Evolutionary conservation across 306 rosid species (phyloP).

Genomic region (Castanea sativa): DNA sequence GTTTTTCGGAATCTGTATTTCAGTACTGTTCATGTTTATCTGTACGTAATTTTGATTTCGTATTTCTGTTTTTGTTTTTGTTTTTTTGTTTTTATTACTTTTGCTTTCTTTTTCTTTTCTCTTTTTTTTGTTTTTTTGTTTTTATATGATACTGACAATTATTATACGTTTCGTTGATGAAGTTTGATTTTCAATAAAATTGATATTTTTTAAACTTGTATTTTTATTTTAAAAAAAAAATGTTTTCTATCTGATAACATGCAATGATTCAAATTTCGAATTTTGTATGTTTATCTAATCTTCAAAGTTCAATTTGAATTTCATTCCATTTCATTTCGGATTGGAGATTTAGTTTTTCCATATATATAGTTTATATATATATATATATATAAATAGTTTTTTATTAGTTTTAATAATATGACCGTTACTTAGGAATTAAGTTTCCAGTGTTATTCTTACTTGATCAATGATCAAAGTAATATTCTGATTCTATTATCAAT

Average conservation of each 20-base stretch:
- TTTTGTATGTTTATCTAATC: constrained; percentile 12
- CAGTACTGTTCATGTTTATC: not conserved
- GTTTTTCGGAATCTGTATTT: not conserved
- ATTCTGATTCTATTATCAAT: constrained; percentile 11
- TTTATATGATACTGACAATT: too few species aligned
- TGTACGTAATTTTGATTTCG: not conserved
- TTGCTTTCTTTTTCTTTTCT: not conserved
- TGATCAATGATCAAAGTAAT: constrained; percentile 9
- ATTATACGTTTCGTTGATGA: not conserved
- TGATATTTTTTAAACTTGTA: not conserved
- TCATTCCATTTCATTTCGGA: not conserved
- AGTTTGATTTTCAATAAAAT: not conserved
- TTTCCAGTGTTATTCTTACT: constrained; percentile 6
- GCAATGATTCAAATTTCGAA: constrained; percentile 38
- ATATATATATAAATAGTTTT: not conserved
- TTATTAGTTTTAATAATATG: not conserved
- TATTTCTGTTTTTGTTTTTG: too few species aligned
- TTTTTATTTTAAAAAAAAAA: not conserved
- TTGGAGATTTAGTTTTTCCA: constrained; percentile 31
- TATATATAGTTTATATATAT: not conserved
- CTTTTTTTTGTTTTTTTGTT: too few species aligned
- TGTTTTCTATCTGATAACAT: constrained; percentile 21
- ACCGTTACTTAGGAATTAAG: not conserved
- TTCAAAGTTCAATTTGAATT: constrained; percentile 14
- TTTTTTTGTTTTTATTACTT: too few species aligned